Evolutionary conservation across 2,329 filamentous ascomycete genomes (phyloP), one percentile per base, ranked within the genome.

Genomic region (Colletotrichum shisoi): DNA sequence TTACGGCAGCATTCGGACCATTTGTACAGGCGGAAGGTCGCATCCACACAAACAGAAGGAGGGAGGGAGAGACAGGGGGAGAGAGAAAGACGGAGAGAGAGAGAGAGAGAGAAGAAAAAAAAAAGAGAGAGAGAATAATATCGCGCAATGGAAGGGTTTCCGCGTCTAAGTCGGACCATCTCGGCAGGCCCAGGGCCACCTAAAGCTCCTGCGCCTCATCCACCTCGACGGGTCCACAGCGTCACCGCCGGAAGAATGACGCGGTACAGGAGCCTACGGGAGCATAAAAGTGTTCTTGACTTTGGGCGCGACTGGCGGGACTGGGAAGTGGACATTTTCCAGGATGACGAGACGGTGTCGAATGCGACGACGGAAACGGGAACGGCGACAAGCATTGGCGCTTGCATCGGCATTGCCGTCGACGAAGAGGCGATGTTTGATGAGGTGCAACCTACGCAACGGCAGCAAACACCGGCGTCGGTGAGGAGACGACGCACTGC

Each of bases 311-410:
- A 68, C 56, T 68, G 65, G 65, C 49, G 61, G 62, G 65, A 68
- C 44, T 68, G 65, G 65, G 65, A 68, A 15, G 65, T 68, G 62
- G 61, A 68, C 17, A 68, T 68, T 31, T 68, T 68, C 24, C 65
- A 42, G 37, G 65, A 68, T 19, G 65, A 68, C 17, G 65, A 68
- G n/a, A 48, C 62, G 17, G 62, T 44, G 56, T 68, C 65, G 54
- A 68, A 64, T 60, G 65, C 65, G 49, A 68, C 65, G 65, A 65
- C 65, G 61, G 65, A 68, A 56, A 68, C 65, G 27, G 65, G 62
- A 17, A 65, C 65, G 27, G 65, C 62, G 56, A 65, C 65, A 56
- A 65, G 65, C 62, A 60, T 68, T 60, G 62, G 65, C 61, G 27
- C 45, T 21, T 52, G 54, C 27, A 65, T 68, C 27, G 65, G 65